Evolutionary conservation across 2,329 filamentous ascomycete genomes (phyloP), one percentile per base, ranked within the genome.

Genomic region (Lomentospora prolificans): DNA sequence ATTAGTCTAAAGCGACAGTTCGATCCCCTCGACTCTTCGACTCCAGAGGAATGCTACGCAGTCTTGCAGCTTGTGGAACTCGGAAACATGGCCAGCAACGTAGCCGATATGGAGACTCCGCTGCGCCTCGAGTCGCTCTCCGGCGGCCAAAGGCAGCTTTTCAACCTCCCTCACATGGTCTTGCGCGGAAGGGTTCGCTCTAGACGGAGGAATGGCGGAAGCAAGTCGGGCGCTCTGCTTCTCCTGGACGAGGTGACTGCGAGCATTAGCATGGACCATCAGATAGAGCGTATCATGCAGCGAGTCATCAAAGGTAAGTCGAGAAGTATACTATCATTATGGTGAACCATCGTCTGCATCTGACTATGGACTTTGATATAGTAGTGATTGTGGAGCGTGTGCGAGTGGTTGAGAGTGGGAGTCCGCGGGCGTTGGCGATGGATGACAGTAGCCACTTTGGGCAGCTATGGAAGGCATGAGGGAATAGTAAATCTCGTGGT

Each of bases 111-210:
- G 66, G 3, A 71, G 71, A 0, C 58, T 75, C 0, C 59, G 62
- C 2, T 63, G 64, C 0, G 60, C n/a, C 67, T 73, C 2, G 71
- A 77, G 5, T 69, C 72, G 53, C 69, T 84, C 4, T 78, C 74
- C 4, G 75, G 78, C 31, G 84, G 84, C 0, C 83, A 87, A 64
- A 76, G 75, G 48, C 84, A 87, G 61, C 71, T 87, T 0, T 84
- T 87, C 60, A 82, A 77, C 59, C 72, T 87, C 1, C 82, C 79
- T 0, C 68, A 82, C 0, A 83, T 81, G 0, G 71, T 86, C 17
- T 65, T 86, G 6, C 68, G 76, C 3, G 59, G 64, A 2, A 58
- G 68, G 19, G 69, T 76, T 2, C 58, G 57, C 17, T 19, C 24
- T 4, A 28, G 36, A 22, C 17, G 39, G 14, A n/a, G 17, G 2